These are phyloP conservation scores for Blastobotrys arbuscula DNA, from an alignment of 1,139 yeast genomes.

Conservation along the genomic window DNA sequence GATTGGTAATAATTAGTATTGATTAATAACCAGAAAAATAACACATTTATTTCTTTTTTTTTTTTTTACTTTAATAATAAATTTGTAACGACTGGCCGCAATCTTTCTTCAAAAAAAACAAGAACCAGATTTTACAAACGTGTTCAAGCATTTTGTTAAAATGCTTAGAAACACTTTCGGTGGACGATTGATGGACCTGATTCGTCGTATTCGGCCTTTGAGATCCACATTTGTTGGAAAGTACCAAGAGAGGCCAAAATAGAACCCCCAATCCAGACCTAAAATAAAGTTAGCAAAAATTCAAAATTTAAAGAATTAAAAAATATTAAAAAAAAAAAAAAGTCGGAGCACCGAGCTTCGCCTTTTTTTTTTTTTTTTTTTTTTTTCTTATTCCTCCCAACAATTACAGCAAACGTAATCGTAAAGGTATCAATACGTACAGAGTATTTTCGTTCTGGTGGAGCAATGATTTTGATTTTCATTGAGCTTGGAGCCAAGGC, in stretches of 20 bases:
- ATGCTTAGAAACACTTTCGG: constrained; percentile 98
- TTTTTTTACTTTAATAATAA: too few relatives aligned
- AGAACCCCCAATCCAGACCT: constrained; percentile 98
- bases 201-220: constrained; percentile 97
- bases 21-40: too few relatives aligned
- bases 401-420: not conserved
- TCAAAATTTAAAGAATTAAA: not conserved
- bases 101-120: too few relatives aligned
- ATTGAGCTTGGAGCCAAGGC: constrained; percentile 99
- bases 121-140: too few relatives aligned
- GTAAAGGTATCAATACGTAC: constrained; percentile 29
- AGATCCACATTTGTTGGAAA: constrained; percentile 96
- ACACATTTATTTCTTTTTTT: too few relatives aligned
- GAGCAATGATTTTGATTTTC: constrained; percentile 99
- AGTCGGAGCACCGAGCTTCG: too few relatives aligned
- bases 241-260: constrained; percentile 97
- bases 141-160: too few relatives aligned
- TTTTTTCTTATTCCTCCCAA: not conserved
- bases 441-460: constrained; percentile 99
- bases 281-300: too few relatives aligned
- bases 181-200: constrained; percentile 99
- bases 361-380: too few relatives aligned
- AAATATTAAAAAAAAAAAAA: not conserved
- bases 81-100: too few relatives aligned
- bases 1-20: too few relatives aligned